These are phyloP conservation scores for Chaetomium olivaceum DNA, from an alignment of 2,329 filamentous ascomycete genomes.

Conservation along the genomic window DNA sequence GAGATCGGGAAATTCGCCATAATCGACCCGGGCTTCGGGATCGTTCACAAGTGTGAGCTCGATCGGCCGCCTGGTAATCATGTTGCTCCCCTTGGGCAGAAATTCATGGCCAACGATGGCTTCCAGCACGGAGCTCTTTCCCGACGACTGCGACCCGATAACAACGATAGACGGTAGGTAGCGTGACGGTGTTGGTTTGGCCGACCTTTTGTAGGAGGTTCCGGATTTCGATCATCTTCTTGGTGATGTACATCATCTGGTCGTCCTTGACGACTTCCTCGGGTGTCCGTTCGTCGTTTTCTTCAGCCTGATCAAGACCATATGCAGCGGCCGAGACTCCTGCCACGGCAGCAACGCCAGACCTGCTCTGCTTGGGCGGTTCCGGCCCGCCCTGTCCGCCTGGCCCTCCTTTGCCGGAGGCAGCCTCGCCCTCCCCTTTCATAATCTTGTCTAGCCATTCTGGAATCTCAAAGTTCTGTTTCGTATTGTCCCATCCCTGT, in stretches of 20 bases:
- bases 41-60: slow-evolving; percentile 96
- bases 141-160: slow-evolving; percentile 96
- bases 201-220: slow-evolving; percentile 88
- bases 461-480: slow-evolving; percentile 67
- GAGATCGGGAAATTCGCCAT: slow-evolving; percentile 93
- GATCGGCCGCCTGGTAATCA: slow-evolving; percentile 95
- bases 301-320: slow-evolving; percentile 68
- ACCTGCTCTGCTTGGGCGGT: slow-evolving; percentile 60
- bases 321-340: slow-evolving; percentile 77
- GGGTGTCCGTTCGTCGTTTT: slow-evolving; percentile 56
- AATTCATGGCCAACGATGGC: slow-evolving; percentile 98
- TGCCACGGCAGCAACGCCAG: slow-evolving; percentile 59
- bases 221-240: slow-evolving; percentile 99
- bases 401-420: slow-evolving; percentile 49
- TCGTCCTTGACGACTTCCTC: slow-evolving; percentile 80
- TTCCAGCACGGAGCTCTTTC: slow-evolving; percentile 95
- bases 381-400: slow-evolving; percentile 53
- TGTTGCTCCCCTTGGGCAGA: slow-evolving; percentile 94
- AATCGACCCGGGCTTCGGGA: slow-evolving; percentile 80
- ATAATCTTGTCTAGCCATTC: slow-evolving; percentile 81
- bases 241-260: slow-evolving; percentile 98
- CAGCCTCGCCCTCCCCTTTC: slow-evolving; percentile 60
- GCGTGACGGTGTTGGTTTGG: slow-evolving; percentile 81
- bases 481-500: slow-evolving; percentile 80
- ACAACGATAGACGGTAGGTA: slow-evolving; percentile 99